These are phyloP conservation scores for Kwoniella botswanensis DNA, from an alignment of 768 basidiomycete species.

Conservation along the genomic window DNA sequence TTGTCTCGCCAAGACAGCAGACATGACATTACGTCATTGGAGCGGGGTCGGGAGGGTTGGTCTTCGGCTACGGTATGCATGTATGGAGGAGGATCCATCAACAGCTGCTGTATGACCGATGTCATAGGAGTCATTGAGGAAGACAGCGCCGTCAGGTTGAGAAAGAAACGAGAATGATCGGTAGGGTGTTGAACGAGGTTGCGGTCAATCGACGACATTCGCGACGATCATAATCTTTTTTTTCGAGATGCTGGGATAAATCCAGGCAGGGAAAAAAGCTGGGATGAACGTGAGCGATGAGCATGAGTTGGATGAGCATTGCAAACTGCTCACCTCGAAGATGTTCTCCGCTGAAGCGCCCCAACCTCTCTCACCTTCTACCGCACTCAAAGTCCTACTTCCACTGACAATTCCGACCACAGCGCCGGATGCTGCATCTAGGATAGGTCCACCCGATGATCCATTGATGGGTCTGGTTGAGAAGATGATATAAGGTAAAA, in stretches of 20 bases:
- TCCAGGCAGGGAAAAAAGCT: constrained; percentile 47
- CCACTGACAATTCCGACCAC: constrained; percentile 72
- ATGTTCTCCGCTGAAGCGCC: constrained; percentile 69
- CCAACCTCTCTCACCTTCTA: constrained; percentile 68
- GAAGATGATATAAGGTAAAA: constrained; percentile 65
- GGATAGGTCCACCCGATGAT: constrained; percentile 73
- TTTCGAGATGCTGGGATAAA: constrained; percentile 35
- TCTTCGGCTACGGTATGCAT: background rate
- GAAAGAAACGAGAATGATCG: too few relatives aligned
- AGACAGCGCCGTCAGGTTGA: too few relatives aligned
- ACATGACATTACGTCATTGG: constrained; percentile 4
- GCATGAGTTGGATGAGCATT: background rate
- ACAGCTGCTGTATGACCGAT: background rate
- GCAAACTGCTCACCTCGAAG: constrained; percentile 64
- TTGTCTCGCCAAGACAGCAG: constrained; percentile 1
- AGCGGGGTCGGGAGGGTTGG: background rate
- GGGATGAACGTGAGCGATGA: constrained; percentile 1
- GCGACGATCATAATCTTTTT: background rate
- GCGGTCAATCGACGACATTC: too few relatives aligned
- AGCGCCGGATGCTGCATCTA: constrained; percentile 67
- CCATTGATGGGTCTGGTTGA: constrained; percentile 68
- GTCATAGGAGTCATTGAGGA: too few relatives aligned
- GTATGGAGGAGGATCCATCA: background rate
- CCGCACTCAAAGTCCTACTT: constrained; percentile 65
- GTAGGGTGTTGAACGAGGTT: too few relatives aligned